These are phyloP conservation scores for Zopfia rhizophila DNA, from an alignment of 2,329 filamentous ascomycete species.

Conservation along the genomic window DNA sequence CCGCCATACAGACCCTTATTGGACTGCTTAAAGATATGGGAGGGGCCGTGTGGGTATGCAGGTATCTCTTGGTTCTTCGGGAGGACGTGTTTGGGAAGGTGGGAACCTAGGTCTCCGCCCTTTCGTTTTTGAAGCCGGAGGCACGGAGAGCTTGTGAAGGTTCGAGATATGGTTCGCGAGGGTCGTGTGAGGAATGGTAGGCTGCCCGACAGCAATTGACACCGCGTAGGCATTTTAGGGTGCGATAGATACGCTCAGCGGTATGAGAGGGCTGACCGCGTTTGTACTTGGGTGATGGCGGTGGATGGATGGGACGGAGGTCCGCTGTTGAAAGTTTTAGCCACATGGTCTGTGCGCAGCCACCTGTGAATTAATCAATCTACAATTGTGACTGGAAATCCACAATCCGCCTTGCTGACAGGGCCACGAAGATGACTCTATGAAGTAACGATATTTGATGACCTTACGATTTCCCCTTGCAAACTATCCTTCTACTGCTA, in stretches of 20 bases:
- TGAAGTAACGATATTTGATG: no score
- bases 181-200: conserved; percentile 21
- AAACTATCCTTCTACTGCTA: no score
- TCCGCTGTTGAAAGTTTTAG: conserved; percentile 39
- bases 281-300: conserved; percentile 25
- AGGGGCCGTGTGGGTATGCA: conserved; percentile 76
- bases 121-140: conserved; percentile 35
- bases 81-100: conserved; percentile 48
- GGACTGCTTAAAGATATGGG: conserved; percentile 80
- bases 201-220: conserved; percentile 41
- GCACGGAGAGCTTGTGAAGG: conserved; percentile 38
- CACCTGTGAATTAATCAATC: no score
- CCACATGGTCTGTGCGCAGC: no score
- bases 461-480: no score
- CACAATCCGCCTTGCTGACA: no score
- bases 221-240: conserved; percentile 39
- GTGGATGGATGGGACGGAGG: conserved; percentile 30
- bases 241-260: conserved; percentile 14
- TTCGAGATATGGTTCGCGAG: conserved; percentile 32
- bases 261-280: conserved; percentile 26
- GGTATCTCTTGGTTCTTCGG: conserved; percentile 48
- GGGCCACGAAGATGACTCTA: no score
- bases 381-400: no score
- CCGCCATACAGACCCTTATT: conserved; percentile 78
- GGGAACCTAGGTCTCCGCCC: conserved; percentile 48